Conservation (phyloP, 2,329 filamentous ascomycete genomes). For the Colletotrichum chlorophyti region DNA sequence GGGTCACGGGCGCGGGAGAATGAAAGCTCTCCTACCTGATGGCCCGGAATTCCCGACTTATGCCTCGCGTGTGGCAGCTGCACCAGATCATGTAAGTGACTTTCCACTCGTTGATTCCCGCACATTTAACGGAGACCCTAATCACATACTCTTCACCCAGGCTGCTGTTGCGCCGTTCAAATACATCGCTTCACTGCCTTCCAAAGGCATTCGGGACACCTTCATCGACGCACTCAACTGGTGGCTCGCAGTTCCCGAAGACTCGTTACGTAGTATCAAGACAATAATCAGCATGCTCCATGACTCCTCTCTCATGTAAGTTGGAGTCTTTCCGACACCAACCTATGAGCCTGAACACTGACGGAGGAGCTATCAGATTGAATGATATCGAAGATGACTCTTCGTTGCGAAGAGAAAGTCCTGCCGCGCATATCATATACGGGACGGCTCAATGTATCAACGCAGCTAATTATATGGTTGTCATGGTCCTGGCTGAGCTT, state of each 20-base stretch:
- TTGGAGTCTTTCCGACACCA: neutral
- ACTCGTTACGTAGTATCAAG: neutral
- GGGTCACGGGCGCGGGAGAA: neutral
- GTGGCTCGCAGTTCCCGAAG: neutral
- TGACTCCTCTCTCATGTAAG: neutral
- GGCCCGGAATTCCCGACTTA: neutral
- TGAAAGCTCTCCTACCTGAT: neutral
- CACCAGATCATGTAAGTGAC: neutral
- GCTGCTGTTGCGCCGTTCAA: neutral
- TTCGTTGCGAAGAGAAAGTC: slow-evolving; percentile 75
- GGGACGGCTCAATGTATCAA: slow-evolving; percentile 89
- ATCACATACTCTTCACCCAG: neutral
- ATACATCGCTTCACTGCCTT: neutral
- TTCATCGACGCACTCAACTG: slow-evolving; percentile 6
- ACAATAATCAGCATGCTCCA: slow-evolving; percentile 1
- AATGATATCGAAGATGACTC: slow-evolving; percentile 89
- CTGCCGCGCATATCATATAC: slow-evolving; percentile 84
- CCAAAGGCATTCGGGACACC: neutral
- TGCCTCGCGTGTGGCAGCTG: neutral
- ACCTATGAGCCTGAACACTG: neutral
- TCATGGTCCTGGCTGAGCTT: slow-evolving; percentile 71
- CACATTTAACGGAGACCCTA: too few relatives aligned
- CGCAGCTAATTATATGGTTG: slow-evolving; percentile 88
- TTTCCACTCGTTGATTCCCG: too few relatives aligned
- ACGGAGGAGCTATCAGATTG: slow-evolving; percentile 40